A percentile compares a stretch with the other conserved stretches of the same genome.
phyloP scores from a whole-genome alignment of 371 early-diverging fungal genomes.

The Apophysomyces elegans region DNA sequence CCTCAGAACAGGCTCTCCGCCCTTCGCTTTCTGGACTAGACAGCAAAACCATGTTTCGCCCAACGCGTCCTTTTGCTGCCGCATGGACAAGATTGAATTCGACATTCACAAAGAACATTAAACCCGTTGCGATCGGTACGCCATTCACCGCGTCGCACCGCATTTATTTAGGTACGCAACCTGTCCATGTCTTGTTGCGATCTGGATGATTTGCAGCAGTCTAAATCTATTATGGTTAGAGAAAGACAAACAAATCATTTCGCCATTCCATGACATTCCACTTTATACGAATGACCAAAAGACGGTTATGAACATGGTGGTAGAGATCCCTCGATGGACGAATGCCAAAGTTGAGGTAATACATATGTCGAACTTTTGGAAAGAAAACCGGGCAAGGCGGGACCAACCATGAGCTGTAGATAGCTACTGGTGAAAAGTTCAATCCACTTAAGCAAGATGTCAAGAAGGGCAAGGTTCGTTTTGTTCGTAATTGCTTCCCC shows the following conservation, averaged over 20 bases:
- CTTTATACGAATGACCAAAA: constrained; percentile 87
- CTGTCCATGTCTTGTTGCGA: not conserved
- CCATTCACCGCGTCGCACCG: constrained; percentile 6
- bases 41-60: constrained; percentile 1
- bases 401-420: constrained; percentile 47
- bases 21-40: not conserved
- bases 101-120: not conserved
- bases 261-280: constrained; percentile 99
- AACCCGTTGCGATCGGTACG: constrained; percentile 1
- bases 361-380: not conserved
- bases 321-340: constrained; percentile 99
- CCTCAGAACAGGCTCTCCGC: no score
- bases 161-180: not conserved
- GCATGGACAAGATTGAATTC: constrained; percentile 1
- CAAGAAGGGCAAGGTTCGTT: constrained; percentile 99
- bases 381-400: not conserved
- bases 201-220: not conserved
- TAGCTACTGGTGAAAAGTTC: constrained; percentile 89
- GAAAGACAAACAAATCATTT: constrained; percentile 76
- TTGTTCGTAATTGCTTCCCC: constrained; percentile 99
- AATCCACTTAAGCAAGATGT: constrained; percentile 99
- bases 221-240: constrained; percentile 34
- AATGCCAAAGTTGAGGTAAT: constrained; percentile 99
- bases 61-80: not conserved
- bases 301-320: constrained; percentile 93